Percentiles rank a stretch among this genome's conserved stretches.
Conservation (phyloP, 1,284 basidiomycete genomes). For the Malassezia pachydermatis region DNA sequence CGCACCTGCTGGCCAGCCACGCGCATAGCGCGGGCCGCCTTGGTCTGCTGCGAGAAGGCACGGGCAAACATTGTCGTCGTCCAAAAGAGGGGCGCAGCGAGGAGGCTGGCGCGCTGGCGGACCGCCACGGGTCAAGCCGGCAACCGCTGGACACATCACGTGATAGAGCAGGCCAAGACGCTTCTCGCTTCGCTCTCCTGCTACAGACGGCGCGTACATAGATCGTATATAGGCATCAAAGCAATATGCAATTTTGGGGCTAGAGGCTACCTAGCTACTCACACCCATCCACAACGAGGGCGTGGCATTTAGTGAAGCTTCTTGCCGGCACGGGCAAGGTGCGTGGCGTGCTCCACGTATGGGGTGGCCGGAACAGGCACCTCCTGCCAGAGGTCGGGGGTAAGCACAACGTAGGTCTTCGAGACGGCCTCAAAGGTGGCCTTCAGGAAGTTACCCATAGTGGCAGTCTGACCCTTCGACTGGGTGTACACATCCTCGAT, state of each 20-base stretch:
- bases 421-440: conserved; percentile 94
- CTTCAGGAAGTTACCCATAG: conserved; percentile 99
- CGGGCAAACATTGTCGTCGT: conserved; percentile 18
- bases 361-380: conserved; percentile 64
- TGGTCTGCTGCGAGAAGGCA: conserved; percentile 10
- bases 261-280: background rate
- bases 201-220: background rate
- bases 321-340: conserved; percentile 43
- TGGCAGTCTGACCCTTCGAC: conserved; percentile 93
- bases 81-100: background rate
- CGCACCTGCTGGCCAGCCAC: conserved; percentile 23
- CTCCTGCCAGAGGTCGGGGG: conserved; percentile 87
- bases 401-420: conserved; percentile 94
- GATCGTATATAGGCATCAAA: conserved; percentile 4
- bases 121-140: conserved; percentile 5
- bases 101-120: background rate
- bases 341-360: conserved; percentile 45
- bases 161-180: background rate
- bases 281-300: no score
- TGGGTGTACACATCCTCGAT: conserved; percentile 89
- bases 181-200: no score
- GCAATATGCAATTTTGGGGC: conserved; percentile 9
- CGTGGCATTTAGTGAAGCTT: conserved; percentile 21
- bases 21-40: conserved; percentile 15
- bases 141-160: conserved; percentile 9